Evolutionary conservation across 2,329 filamentous ascomycete genomes (phyloP), one percentile per base, ranked within the genome.

Genomic region (Hortaea werneckii): DNA sequence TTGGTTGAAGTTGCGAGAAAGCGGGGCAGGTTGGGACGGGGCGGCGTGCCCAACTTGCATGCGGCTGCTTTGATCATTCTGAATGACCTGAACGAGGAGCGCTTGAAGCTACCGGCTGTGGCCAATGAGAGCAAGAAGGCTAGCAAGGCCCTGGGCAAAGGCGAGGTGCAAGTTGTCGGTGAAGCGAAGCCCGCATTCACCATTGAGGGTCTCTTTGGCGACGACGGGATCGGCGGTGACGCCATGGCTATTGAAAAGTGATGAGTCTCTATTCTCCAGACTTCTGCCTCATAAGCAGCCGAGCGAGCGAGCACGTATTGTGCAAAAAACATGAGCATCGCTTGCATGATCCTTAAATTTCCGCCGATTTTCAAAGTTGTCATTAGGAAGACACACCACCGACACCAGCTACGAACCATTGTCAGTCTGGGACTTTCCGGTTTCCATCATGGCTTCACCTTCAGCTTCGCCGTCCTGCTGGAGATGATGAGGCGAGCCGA

Each of bases 111-210:
- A 58, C 65, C 38, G 65, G 67, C 39, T 51, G 61, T 28, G 44
- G 7, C 30, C 7, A n/a, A n/a, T 7, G 51, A 43, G 37, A 29
- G 54, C 53, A 46, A 61, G 29, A 45, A 63, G 40, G 59, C 61
- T 29, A 59, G 50, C 40, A 56, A 50, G 40, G 61, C 38, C 49
- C 59, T 40, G 51, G 64, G 59, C 12, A 79, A 87, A 54, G 81
- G 94, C 50, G 73, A 75, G 65, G 88, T 94, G 72, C 71, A 87
- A 67, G 87, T 96, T 64, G 88, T 96, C 45, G 85, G 83, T 8
- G 83, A 94, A 64, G 94, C 90, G 88, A 86, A 89, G 6, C 81
- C 86, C 58, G 90, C 96, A 67, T 96, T 98, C 69, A 89, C 90
- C 71, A 75, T 98, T 6, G 92, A 95, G 51, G 92, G 87, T 1